Evolutionary conservation across 2,329 filamentous ascomycete genomes (phyloP).

Genomic region (Colletotrichum sp.): DNA sequence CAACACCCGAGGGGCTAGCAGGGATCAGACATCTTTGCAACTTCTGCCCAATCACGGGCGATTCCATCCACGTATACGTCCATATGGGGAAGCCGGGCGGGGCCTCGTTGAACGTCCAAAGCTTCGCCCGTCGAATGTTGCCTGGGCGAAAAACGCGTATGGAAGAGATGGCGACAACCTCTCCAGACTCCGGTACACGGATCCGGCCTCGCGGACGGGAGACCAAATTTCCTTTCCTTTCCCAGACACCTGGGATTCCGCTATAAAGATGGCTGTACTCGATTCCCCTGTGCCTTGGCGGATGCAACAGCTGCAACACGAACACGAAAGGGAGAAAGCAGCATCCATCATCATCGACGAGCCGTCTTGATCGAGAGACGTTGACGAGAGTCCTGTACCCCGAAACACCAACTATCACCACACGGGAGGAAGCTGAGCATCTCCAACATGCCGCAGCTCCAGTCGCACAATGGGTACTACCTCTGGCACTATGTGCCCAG

Average conservation of each 20-base stretch:
- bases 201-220: background rate
- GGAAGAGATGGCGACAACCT: background rate
- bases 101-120: background rate
- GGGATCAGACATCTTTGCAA: background rate
- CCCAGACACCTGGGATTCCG: background rate
- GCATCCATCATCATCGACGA: background rate
- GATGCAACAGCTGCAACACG: background rate
- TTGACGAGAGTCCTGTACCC: background rate
- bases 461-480: slow-evolving; percentile 36
- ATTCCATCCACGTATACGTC: background rate
- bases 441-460: slow-evolving; percentile 31
- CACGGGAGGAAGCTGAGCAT: background rate
- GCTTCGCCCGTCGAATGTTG: background rate
- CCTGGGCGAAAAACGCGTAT: slow-evolving; percentile 2
- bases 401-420: background rate
- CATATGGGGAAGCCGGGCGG: background rate
- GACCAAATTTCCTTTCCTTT: background rate
- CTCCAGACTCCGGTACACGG: background rate
- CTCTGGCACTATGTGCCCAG: slow-evolving; percentile 45
- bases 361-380: background rate
- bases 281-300: slow-evolving; percentile 2
- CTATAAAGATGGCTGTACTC: slow-evolving; percentile 4
- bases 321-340: background rate
- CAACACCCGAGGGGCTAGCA: background rate
- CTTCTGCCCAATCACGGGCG: background rate